A percentile compares a stretch with the other conserved stretches of the same genome.
phyloP scores from a whole-genome alignment of 106 monocot species.

The Apostasia ramifera region DNA sequence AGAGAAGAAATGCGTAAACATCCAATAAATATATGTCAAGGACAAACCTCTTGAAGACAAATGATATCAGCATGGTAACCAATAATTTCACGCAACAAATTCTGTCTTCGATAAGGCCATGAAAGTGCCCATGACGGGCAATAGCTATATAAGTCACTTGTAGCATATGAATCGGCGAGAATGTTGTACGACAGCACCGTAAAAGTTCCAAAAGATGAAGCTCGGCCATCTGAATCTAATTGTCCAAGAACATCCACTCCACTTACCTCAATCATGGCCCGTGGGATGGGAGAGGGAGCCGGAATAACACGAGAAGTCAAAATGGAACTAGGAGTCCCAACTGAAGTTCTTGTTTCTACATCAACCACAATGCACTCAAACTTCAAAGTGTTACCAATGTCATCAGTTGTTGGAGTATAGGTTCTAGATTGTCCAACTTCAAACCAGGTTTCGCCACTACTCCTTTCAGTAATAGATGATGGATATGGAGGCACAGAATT shows the following conservation, averaged over 20 bases:
- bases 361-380: constrained; percentile 86
- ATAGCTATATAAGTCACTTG: constrained; percentile 77
- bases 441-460: constrained; percentile 73
- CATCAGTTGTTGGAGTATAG: constrained; percentile 90
- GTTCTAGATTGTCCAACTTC: constrained; percentile 78
- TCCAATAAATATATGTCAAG: not conserved
- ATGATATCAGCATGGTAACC: constrained; percentile 96
- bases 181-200: constrained; percentile 94
- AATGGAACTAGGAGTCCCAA: constrained; percentile 50
- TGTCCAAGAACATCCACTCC: constrained; percentile 49
- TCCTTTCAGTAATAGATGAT: constrained; percentile 36
- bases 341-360: constrained; percentile 54
- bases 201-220: constrained; percentile 57
- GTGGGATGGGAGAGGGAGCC: constrained; percentile 83
- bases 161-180: constrained; percentile 82
- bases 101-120: constrained; percentile 93
- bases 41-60: constrained; percentile 95
- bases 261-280: constrained; percentile 74
- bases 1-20: not conserved
- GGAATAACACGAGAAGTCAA: constrained; percentile 94
- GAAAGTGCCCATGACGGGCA: constrained; percentile 98
- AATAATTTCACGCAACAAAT: constrained; percentile 88
- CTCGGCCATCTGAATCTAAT: constrained; percentile 51
- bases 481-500: constrained; percentile 58
- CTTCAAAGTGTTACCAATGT: constrained; percentile 81